Percentiles rank a stretch among this genome's conserved stretches.
Evolutionary conservation across 805 yeast genomes (phyloP).

Genomic region (Scheffersomyces ergatensis): DNA sequence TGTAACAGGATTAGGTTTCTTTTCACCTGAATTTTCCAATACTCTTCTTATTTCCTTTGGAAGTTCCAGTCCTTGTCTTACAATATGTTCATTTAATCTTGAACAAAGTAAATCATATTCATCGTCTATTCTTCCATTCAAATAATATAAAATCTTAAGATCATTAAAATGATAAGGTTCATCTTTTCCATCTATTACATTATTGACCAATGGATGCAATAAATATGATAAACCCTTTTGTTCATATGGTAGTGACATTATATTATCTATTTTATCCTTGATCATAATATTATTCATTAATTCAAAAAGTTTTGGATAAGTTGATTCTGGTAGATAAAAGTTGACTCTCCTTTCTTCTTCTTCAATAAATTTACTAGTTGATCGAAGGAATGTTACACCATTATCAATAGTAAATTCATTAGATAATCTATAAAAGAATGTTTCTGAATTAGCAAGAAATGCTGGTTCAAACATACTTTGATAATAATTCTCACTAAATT

Average conservation of each 20-base stretch:
- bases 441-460: slow-evolving; percentile 52
- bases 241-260: slow-evolving; percentile 45
- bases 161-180: slow-evolving; percentile 30
- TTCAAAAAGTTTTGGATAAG: slow-evolving; percentile 52
- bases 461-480: slow-evolving; percentile 63
- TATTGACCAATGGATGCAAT: slow-evolving; percentile 43
- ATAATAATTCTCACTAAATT: slow-evolving; percentile 59
- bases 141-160: slow-evolving; percentile 45
- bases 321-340: slow-evolving; percentile 51
- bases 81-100: slow-evolving; percentile 46
- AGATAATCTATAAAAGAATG: slow-evolving; percentile 52
- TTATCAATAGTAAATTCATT: slow-evolving; percentile 37
- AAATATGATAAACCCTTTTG: slow-evolving; percentile 58
- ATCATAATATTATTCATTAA: slow-evolving; percentile 61
- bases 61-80: slow-evolving; percentile 11
- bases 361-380: slow-evolving; percentile 49
- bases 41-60: slow-evolving; percentile 6
- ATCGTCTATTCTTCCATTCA: slow-evolving; percentile 53
- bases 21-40: slow-evolving; percentile 3
- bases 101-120: slow-evolving; percentile 48
- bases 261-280: slow-evolving; percentile 52
- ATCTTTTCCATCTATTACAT: slow-evolving; percentile 8
- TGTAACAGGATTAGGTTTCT: slow-evolving; percentile 31
- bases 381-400: slow-evolving; percentile 57
- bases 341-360: slow-evolving; percentile 62